phyloP scores from a whole-genome alignment of 164 flowering plant species.

The Berberis vulgaris region DNA sequence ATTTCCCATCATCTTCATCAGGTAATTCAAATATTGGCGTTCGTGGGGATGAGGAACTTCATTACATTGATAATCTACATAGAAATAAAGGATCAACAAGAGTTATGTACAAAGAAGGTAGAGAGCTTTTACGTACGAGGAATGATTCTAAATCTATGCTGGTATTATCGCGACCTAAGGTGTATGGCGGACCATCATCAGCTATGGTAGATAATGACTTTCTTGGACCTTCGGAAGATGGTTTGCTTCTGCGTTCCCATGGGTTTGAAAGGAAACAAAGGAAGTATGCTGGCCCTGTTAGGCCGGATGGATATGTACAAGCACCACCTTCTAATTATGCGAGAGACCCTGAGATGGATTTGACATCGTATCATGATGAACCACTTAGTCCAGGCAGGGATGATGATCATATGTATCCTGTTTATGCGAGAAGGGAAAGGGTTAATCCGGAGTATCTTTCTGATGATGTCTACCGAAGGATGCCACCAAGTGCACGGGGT shows the following conservation, averaged over 20 bases:
- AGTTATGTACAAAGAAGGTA: constrained; percentile 15
- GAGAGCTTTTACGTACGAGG: constrained; percentile 8
- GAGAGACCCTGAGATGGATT: constrained; percentile 9
- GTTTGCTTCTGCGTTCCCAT: neutral
- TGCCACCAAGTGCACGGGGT: constrained; percentile 12
- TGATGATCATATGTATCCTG: constrained; percentile 13
- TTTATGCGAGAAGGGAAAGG: constrained; percentile 21
- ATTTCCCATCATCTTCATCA: constrained; percentile 6
- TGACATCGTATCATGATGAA: constrained; percentile 6
- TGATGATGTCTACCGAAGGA: constrained; percentile 11
- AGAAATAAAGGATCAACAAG: constrained; percentile 7
- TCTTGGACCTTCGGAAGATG: constrained; percentile 6
- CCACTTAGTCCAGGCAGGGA: constrained; percentile 10
- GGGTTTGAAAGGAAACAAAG: constrained; percentile 11
- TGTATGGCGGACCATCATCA: neutral
- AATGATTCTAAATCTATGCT: constrained; percentile 6
- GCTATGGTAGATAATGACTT: constrained; percentile 12
- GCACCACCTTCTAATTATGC: constrained; percentile 7
- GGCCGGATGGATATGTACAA: constrained; percentile 6
- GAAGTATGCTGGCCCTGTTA: constrained; percentile 5
- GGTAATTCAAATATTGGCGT: constrained; percentile 5
- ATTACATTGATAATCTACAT: constrained; percentile 3
- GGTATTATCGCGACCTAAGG: neutral
- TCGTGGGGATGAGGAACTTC: constrained; percentile 15
- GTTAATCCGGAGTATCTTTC: constrained; percentile 3